phyloP scores from a whole-genome alignment of 257 asterid genomes.

The Solanum rostratum region DNA sequence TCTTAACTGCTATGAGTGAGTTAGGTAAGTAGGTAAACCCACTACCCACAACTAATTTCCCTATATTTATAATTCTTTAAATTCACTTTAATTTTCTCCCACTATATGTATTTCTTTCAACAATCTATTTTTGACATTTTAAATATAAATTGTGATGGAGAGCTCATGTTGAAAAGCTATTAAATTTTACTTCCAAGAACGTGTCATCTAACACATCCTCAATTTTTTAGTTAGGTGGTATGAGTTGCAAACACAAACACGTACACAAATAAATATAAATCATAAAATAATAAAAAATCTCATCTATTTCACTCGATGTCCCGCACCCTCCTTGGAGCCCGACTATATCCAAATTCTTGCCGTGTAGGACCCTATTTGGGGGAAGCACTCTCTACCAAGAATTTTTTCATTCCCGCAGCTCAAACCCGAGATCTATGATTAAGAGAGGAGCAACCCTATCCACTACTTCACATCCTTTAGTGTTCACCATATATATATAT shows the following conservation, averaged over 20 bases:
- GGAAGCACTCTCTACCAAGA: too few species aligned
- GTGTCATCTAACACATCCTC: neutral
- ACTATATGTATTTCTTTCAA: neutral
- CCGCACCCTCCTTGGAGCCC: too few species aligned
- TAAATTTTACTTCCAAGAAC: neutral
- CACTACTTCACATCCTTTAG: too few species aligned
- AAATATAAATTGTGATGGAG: neutral
- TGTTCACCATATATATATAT: too few species aligned
- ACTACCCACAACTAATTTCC: neutral
- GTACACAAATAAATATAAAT: neutral
- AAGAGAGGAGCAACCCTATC: too few species aligned
- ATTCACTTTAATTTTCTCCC: neutral
- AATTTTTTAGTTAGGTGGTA: neutral
- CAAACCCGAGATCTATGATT: accelerated
- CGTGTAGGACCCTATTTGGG: too few species aligned
- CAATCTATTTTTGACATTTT: neutral
- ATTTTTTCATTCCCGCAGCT: too few species aligned
- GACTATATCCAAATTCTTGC: too few species aligned
- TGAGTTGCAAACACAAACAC: neutral
- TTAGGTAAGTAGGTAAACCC: neutral
- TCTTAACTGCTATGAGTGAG: neutral
- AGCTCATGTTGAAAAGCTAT: neutral
- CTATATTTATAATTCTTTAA: neutral
- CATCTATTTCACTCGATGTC: too few species aligned
- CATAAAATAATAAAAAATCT: too few species aligned